Base-by-base conservation (phyloP, 1,139 yeast species). In the Hyphopichia khmerensis region DNA sequence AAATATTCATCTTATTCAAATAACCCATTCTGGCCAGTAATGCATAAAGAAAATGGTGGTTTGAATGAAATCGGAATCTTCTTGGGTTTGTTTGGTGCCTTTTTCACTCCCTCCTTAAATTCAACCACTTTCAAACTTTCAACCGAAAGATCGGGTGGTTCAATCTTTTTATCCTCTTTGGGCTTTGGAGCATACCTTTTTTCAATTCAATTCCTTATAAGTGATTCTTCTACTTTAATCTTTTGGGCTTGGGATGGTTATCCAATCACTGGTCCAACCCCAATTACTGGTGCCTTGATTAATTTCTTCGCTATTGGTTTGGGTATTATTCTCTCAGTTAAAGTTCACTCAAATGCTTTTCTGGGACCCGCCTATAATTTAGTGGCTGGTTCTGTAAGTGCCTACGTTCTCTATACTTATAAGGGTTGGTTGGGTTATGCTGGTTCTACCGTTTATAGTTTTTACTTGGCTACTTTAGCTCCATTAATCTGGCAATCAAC, bases 231-330 rank as follows among this genome's bases (percentile, higher is more conserved):
- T 3, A 87, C 95, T 6, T 74, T 91, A 42, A 84, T 88, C 15
- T 72, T 84, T 40, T 93, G 98, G 98, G 82, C 83, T 13, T 93
- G 98, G 98, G 87, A 85, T 49, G 99, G 99, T 1, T 93, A 75
- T 60, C 96, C 96, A 38, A 71, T 88, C 15, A 69, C 72, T 10
- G 98, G 98, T 0, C 98, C 98, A 11, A 73, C 88, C 29, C 90
- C 96, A 11, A 82, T 91, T 47, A 95, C 96, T 30, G 95, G 95
- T 57, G 96, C 95, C 38, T 76, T 84, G 13, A 57, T 86, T 21
- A 81, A 89, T 30, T 73, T 89, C 47, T 65, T 71, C 6, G 77
- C 81, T 4, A 74, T 87, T 72, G 64, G 77, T 9, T 42, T 75
- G 6, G 97, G 96, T 35, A 64, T 79, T 11, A 24, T 67, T 7